Evolutionary conservation across 2,329 filamentous ascomycete species (phyloP), one percentile per base, ranked within the genome.

Genomic region (Lithohypha guttulata): DNA sequence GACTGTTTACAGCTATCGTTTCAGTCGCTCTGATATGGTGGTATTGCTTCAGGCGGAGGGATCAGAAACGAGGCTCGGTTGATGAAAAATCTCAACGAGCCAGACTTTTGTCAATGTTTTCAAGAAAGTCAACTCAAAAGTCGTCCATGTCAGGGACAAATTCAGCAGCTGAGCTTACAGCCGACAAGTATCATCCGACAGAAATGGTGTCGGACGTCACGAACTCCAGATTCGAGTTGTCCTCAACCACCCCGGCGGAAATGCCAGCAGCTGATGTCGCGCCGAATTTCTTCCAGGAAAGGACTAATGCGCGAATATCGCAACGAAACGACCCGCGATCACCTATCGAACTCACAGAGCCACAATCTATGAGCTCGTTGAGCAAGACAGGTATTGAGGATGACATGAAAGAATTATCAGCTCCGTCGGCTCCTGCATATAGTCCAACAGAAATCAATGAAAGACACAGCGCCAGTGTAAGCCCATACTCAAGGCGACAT

Each of bases 181-280:
- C 42, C 6, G 52, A 55, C 34, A 51, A 49, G 31, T 47, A 38
- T 17, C 48, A 53, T 27, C 48, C 50, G 4, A 43, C 44, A 15
- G 54, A 56, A 42, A 49, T 53, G 2, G 46, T 50, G 11, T 47
- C 51, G 18, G 53, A 52, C 34, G 27, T 44, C 11, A 45, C 49
- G 3, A 46, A 42, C 10, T 45, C 46, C 14, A 43, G 51, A 20
- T 53, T 48, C 31, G 51, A 53, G 36, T 38, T 53, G 3, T 33
- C 45, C 15, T 46, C 39, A 28, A 30, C 34, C 27, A 47, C 41
- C 3, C 44, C 49, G 4, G 33, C 45, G 10, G 51, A 53, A 39
- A 52, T 52, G 51, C 42, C 49, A 18, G 51, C 48, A 13, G 50
- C 32, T 4, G 48, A 42, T n/a, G 48, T 51, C 5, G 44, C 50